phyloP scores from a whole-genome alignment of 345 rosid species.

The Dimocarpus longan region DNA sequence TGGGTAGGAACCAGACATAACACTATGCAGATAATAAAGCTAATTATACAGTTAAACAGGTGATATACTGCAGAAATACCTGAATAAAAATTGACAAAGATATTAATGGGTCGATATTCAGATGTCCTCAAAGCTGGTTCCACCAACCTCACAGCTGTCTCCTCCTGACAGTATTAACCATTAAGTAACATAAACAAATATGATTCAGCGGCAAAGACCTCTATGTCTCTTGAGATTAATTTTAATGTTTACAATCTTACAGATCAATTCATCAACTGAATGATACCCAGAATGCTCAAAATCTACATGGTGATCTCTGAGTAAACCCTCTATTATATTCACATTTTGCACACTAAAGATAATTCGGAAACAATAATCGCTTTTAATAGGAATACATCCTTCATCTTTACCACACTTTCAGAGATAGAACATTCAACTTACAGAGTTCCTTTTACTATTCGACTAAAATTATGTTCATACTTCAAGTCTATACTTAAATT shows the following conservation, averaged over 20 bases:
- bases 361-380: background rate
- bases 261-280: background rate
- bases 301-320: background rate
- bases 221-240: background rate
- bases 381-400: background rate
- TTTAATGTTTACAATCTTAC: background rate
- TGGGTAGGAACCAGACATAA: constrained; percentile 1
- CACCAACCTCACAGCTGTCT: constrained; percentile 74
- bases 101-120: constrained; percentile 76
- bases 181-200: background rate
- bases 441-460: background rate
- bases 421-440: background rate
- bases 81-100: constrained; percentile 77
- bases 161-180: constrained; percentile 54
- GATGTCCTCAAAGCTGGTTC: constrained; percentile 63
- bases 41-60: background rate
- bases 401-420: background rate
- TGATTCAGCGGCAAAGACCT: background rate
- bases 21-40: background rate
- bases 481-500: background rate
- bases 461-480: background rate
- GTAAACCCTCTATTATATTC: background rate
- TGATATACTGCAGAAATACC: constrained; percentile 41
- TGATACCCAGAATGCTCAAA: background rate
- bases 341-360: background rate